phyloP scores from a whole-genome alignment of 306 rosid genomes.

The Crataegus laevigata region DNA sequence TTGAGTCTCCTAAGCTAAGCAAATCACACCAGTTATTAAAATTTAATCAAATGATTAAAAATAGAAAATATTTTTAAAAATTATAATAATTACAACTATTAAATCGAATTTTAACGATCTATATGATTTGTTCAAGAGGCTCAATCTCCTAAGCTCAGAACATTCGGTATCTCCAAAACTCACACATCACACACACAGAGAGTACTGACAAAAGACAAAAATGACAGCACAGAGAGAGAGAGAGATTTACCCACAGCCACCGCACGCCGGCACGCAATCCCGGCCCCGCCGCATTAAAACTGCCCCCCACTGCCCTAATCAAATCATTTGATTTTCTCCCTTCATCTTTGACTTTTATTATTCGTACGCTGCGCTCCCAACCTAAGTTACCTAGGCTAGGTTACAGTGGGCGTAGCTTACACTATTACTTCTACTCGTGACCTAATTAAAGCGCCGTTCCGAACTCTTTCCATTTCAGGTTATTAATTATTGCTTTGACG shows the following conservation, averaged over 20 bases:
- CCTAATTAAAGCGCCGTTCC: too few relatives aligned
- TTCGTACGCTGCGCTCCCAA: background rate
- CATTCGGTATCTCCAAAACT: too few relatives aligned
- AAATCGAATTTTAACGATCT: too few relatives aligned
- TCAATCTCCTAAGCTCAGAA: too few relatives aligned
- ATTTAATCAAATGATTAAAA: too few relatives aligned
- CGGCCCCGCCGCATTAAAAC: background rate
- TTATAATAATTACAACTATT: too few relatives aligned
- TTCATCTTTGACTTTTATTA: background rate
- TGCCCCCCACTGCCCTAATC: background rate
- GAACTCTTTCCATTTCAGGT: background rate
- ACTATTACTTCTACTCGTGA: background rate
- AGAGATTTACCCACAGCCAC: background rate
- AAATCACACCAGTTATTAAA: too few relatives aligned
- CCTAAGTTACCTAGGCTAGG: too few relatives aligned
- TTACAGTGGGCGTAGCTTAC: background rate
- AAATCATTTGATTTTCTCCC: background rate
- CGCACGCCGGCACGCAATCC: constrained; percentile 6
- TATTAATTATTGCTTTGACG: background rate
- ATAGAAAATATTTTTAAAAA: too few relatives aligned
- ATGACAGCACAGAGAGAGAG: background rate
- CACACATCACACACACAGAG: background rate
- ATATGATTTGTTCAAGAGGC: too few relatives aligned
- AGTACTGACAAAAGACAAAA: constrained; percentile 8
- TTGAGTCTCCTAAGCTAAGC: too few relatives aligned